Conservation (phyloP, 2,329 filamentous ascomycete species). For the Huntiella moniliformis region DNA sequence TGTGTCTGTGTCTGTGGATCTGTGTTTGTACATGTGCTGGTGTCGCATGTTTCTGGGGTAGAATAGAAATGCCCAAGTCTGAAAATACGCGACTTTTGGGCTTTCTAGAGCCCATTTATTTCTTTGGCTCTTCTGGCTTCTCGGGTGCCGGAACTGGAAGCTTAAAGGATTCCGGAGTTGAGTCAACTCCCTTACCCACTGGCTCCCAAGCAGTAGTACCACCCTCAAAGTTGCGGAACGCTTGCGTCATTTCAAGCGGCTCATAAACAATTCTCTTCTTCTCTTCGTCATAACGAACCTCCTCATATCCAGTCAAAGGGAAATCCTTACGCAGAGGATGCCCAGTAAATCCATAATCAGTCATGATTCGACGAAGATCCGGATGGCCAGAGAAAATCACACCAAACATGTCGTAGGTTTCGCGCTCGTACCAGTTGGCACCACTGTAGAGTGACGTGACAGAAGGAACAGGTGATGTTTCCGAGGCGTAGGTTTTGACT, state of each 20-base stretch:
- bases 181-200: slow-evolving; percentile 49
- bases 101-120: slow-evolving; percentile 33
- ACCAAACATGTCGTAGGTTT: slow-evolving; percentile 93
- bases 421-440: slow-evolving; percentile 96
- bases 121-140: slow-evolving; percentile 80
- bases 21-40: slow-evolving; percentile 7
- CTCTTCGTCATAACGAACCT: slow-evolving; percentile 95
- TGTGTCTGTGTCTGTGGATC: no score
- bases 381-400: slow-evolving; percentile 94
- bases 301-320: slow-evolving; percentile 92
- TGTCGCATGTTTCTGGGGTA: slow-evolving; percentile 2
- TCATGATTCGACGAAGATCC: slow-evolving; percentile 94
- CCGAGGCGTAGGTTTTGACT: slow-evolving; percentile 97
- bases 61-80: neutral
- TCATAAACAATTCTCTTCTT: slow-evolving; percentile 99
- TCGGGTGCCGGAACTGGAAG: slow-evolving; percentile 85
- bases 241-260: slow-evolving; percentile 91
- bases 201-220: slow-evolving; percentile 55
- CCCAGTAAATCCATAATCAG: slow-evolving; percentile 96
- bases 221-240: slow-evolving; percentile 95
- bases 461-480: slow-evolving; percentile 82
- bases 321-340: slow-evolving; percentile 97
- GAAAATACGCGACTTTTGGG: neutral
- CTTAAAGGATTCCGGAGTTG: slow-evolving; percentile 77
- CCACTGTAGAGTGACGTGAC: slow-evolving; percentile 76